Percentiles rank a stretch among this genome's conserved stretches.
Conservation (phyloP, 768 basidiomycete genomes). For the Phlegmacium glaucopus region DNA sequence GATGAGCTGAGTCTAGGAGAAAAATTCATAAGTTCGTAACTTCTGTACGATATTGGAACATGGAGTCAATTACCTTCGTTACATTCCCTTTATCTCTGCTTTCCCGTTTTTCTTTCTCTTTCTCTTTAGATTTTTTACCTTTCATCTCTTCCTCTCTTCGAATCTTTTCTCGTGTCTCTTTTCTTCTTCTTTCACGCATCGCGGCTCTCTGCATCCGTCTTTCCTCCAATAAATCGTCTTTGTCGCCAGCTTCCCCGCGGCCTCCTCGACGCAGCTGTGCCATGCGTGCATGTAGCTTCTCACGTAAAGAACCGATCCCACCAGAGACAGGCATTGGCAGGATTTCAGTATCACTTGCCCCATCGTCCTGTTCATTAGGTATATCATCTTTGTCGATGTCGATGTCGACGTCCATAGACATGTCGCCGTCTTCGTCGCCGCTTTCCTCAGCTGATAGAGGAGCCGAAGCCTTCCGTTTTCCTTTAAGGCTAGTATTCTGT, state of each 20-base stretch:
- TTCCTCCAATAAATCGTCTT: slow-evolving; percentile 83
- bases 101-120: slow-evolving; percentile 32
- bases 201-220: slow-evolving; percentile 72
- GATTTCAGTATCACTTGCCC: slow-evolving; percentile 28
- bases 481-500: slow-evolving; percentile 25
- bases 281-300: slow-evolving; percentile 76
- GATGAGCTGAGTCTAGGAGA: slow-evolving; percentile 62
- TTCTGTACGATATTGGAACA: neutral
- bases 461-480: slow-evolving; percentile 45
- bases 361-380: slow-evolving; percentile 30
- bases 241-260: slow-evolving; percentile 49
- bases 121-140: slow-evolving; percentile 41
- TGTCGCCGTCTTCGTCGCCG: slow-evolving; percentile 23
- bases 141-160: slow-evolving; percentile 56
- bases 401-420: slow-evolving; percentile 38
- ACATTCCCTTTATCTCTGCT: slow-evolving; percentile 38
- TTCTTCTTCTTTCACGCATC: slow-evolving; percentile 80
- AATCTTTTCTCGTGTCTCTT: slow-evolving; percentile 84
- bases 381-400: slow-evolving; percentile 36
- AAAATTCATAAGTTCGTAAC: neutral
- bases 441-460: slow-evolving; percentile 30
- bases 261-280: slow-evolving; percentile 54
- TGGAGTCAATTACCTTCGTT: slow-evolving; percentile 46
- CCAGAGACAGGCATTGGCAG: slow-evolving; percentile 65
- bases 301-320: slow-evolving; percentile 61